Base-by-base conservation (phyloP, 2,329 filamentous ascomycete genomes). In the Paecilomyces fulvus region DNA sequence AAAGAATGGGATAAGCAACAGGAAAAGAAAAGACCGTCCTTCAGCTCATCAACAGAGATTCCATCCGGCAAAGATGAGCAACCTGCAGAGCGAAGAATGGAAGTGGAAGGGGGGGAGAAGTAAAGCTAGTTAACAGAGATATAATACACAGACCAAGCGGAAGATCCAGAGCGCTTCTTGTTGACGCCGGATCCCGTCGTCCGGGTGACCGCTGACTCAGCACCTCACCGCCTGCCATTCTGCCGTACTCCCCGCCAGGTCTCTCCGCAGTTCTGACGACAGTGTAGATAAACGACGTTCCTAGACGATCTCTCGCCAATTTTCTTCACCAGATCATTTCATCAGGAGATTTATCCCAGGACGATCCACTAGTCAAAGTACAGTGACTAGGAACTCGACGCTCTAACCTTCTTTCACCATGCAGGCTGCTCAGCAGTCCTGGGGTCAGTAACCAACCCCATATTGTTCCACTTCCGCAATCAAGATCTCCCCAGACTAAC, bases 351-450 rank as follows among this genome's bases (percentile, higher is more conserved):
- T 43, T n/a, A 7, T 3, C 17, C 37, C 9, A 43, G 8, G 5
- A 17, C n/a, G 1, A 8, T 20, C 7, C 2, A 43, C 7, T 10
- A 8, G 20, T 43, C 37, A 43, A 17, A 43, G 5, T 17, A 20
- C n/a, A 37, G 6, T n/a, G 3, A 14, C 33, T 12, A 4, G 9
- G 14, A 43, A 1, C 37, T 7, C 3, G 8, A 17, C n/a, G 37
- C 46, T 46, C 50, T 46, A 30, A 51, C 31, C 33, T 51, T 49
- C 33, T 48, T 10, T 56, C 61, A 71, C 59, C 58, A 83, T 83
- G 81, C 79, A 82, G 63, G 72, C 75, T 65, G 79, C 82, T 59
- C 79, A 80, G 71, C 81, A 80, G 70, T 79, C 81, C 55, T 86
- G 83, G 83, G 83, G 83, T 85, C 73, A 70, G 61, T 30, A 67